Evolutionary conservation across 2,329 filamentous ascomycete species (phyloP).

Genomic region (Exserohilum turcica): DNA sequence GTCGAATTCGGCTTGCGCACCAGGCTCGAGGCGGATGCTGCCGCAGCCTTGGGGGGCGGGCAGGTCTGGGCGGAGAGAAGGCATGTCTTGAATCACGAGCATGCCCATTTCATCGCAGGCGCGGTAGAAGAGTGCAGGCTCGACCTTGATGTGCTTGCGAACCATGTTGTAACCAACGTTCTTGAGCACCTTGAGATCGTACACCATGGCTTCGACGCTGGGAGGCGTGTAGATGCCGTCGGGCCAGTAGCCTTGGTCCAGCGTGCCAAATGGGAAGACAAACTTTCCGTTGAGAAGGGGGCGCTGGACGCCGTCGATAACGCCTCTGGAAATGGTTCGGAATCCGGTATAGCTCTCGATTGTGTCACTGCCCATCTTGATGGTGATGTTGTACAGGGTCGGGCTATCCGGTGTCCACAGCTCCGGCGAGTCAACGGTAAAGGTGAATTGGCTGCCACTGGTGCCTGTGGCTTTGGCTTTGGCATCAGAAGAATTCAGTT

Average conservation of each 20-base stretch:
- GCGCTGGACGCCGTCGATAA: constrained; percentile 63
- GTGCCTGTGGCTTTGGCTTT: constrained; percentile 54
- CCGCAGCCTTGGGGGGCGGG: constrained; percentile 20
- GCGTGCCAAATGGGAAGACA: constrained; percentile 68
- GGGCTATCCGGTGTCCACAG: constrained; percentile 70
- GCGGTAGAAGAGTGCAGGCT: constrained; percentile 69
- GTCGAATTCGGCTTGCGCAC: constrained; percentile 67
- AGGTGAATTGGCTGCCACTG: constrained; percentile 59
- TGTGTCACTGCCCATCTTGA: constrained; percentile 59
- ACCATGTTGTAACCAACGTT: constrained; percentile 71
- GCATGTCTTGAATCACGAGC: constrained; percentile 75
- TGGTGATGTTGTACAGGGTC: constrained; percentile 66
- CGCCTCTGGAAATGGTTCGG: constrained; percentile 64
- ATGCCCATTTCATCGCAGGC: constrained; percentile 70
- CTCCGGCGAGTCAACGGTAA: constrained; percentile 60
- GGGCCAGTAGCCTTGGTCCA: constrained; percentile 75
- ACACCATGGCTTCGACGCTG: constrained; percentile 69
- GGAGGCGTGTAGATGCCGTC: constrained; percentile 71
- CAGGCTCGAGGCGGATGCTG: constrained; percentile 28
- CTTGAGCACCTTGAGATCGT: constrained; percentile 68
- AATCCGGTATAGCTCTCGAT: constrained; percentile 72
- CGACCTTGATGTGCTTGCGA: constrained; percentile 74
- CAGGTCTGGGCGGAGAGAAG: constrained; percentile 54
- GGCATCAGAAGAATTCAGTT: constrained; percentile 42
- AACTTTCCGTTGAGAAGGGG: constrained; percentile 72